Base-by-base conservation (phyloP, 768 basidiomycete species). In the Suillus americanus region DNA sequence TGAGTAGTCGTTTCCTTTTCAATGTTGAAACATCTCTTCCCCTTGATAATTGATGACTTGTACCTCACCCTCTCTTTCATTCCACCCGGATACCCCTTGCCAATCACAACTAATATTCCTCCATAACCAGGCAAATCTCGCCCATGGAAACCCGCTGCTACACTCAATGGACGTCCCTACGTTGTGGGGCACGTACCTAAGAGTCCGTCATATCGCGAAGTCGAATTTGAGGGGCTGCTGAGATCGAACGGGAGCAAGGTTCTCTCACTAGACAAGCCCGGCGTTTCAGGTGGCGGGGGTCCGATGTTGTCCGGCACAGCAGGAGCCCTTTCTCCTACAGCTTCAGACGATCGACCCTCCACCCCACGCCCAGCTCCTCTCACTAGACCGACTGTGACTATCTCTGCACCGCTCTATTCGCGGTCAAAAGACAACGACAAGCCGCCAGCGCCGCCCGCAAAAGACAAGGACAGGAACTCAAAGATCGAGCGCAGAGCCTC, bases 141-240 rank as follows among this genome's bases (percentile, higher is more conserved):
- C 72, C 83, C 84, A 64, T 93, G 91, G 91, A 93, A 92, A 73
- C 90, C 85, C 59, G 91, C 90, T n/a, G 70, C 86, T n/a, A 92
- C 90, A 30, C 81, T 92, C 50, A 92, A 94, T 65, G 91, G 91
- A 0, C 85, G 88, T 3, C 90, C 91, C 13, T 92, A 92, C 68
- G 84, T 89, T 20, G 70, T 85, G 76, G 71, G 91, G 73, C 67
- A 85, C 77, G 81, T 90, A 72, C 70, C 90, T 75, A 67, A 81
- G 69, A 75, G 86, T 56, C 81, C 84, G 1, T 79, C 77, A 51
- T 70, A 82, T 56, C 84, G 87, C 48, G 92, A 92, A 74, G 84
- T 87, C 57, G 92, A 94, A 71, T 94, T 94, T 67, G 92, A 94
- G 70, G 86, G 87, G 14, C 80, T 94, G 59, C 75, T 94, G 35